These are phyloP conservation scores for Solanum paucissectum DNA, from an alignment of 257 asterid genomes.

Conservation along the genomic window DNA sequence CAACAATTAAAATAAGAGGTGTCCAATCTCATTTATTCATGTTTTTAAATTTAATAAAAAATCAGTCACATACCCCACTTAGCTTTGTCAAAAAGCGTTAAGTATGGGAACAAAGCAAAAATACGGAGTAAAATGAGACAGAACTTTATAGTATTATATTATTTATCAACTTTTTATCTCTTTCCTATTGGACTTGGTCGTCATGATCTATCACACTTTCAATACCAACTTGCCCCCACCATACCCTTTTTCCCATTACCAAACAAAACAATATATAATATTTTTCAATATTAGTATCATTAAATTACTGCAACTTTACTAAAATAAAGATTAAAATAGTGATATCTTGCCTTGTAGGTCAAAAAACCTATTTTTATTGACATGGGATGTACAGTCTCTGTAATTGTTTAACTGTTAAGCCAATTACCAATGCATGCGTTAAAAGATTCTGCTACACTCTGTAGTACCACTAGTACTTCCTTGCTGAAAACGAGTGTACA, in stretches of 20 bases:
- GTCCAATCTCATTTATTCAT: not conserved
- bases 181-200: conserved; percentile 7
- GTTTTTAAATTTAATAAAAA: not conserved
- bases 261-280: not conserved
- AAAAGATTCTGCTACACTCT: not conserved
- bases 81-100: not conserved
- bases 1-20: not conserved
- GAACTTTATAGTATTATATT: not conserved
- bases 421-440: not conserved
- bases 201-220: conserved; percentile 4
- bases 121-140: not conserved
- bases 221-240: conserved; percentile 8
- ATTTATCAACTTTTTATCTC: conserved; percentile 2
- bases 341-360: conserved; percentile 6
- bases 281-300: not conserved
- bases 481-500: not conserved
- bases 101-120: not conserved
- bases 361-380: not conserved
- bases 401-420: not conserved
- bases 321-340: not conserved
- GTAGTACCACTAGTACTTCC: not conserved
- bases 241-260: not conserved
- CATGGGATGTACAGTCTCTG: not conserved
- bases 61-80: not conserved
- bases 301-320: not conserved